Evolutionary conservation across 2,329 filamentous ascomycete genomes (phyloP), one percentile per base, ranked within the genome.

Genomic region (Colletotrichum higginsianum): DNA sequence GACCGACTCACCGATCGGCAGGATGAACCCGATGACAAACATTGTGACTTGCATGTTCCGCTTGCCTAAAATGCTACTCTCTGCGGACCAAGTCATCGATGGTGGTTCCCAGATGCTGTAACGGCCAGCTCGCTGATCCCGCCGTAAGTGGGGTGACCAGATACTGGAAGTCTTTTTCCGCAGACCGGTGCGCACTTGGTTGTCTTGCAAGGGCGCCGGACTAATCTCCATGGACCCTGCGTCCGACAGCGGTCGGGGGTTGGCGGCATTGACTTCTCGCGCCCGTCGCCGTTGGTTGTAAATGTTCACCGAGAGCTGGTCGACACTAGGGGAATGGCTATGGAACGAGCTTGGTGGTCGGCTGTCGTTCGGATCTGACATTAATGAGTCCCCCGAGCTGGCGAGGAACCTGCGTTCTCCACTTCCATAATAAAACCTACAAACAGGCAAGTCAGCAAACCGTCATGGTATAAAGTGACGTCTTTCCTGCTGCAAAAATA

Each of bases 11-110:
- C 90, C 86, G 72, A 94, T 87, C 7, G 94, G 94, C 77, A 94
- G 90, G 57, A 96, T 83, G 77, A 97, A 97, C 30, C 94, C 94
- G 57, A 92, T 52, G 66, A 91, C 89, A 81, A 97, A 97, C 60
- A 94, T 84, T 63, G 92, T 84, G 40, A 96, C 87, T 80, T 97
- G 94, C 57, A 90, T 83, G 77, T 95, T 95, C 73, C 93, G 88
- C 74, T 89, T 88, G 61, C 91, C 91, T 74, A 92, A 86, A 4
- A 89, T 78, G 18, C 88, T 86, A 46, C 88, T 89, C 49, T 90
- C 89, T 3, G 88, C 82, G 12, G 88, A 88, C 82, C 91, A 93
- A 71, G 90, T 89, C 26, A 93, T 83, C 1, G 91, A 91, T 1
- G 94, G 94, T 1, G 94, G 91, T 72, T 91, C 89, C 93, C 94